Conservation (phyloP, 2,329 filamentous ascomycete genomes). For the Metarhizium anisopliae region DNA sequence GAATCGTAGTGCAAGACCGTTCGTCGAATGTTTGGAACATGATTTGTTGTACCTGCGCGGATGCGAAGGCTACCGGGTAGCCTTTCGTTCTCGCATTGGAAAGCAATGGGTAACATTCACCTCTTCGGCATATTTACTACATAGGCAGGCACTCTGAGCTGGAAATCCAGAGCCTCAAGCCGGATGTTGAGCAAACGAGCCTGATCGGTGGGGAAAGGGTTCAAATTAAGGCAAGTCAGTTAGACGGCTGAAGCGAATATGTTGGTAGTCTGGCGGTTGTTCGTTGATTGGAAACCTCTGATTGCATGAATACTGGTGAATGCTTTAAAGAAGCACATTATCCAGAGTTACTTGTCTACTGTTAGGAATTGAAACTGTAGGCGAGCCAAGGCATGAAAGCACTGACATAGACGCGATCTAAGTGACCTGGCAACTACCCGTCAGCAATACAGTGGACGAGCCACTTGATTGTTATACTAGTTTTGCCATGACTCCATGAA, state of each 20-base stretch:
- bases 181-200: neutral
- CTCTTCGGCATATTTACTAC: neutral
- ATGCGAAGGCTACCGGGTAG: neutral
- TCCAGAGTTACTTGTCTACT: neutral
- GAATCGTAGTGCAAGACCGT: constrained; percentile 3
- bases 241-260: neutral
- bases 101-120: neutral
- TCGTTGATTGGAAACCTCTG: neutral
- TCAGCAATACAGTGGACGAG: no score
- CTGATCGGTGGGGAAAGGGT: neutral
- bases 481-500: no score
- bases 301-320: neutral
- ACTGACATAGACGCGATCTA: no score
- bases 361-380: neutral
- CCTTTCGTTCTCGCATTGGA: neutral
- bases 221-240: neutral
- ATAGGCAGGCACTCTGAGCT: neutral
- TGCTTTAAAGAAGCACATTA: neutral
- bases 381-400: neutral
- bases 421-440: no score
- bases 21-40: neutral
- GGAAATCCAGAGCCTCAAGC: neutral
- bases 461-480: no score
- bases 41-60: neutral
- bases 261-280: neutral